These are phyloP conservation scores for Phellinidium pouzarii DNA, from an alignment of 1,284 basidiomycete genomes.

Conservation along the genomic window DNA sequence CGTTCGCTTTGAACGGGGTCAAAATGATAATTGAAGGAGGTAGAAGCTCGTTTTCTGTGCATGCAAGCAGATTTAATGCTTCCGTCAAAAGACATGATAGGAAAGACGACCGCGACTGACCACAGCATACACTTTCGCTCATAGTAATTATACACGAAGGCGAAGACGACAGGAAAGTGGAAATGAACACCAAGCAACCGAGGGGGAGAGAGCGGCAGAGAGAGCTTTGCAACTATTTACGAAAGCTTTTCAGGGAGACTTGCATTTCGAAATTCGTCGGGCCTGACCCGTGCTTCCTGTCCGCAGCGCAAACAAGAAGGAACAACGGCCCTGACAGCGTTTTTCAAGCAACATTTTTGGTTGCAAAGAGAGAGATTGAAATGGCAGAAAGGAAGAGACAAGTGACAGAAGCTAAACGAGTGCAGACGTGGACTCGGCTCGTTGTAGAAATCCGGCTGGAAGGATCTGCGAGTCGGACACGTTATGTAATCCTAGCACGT, in stretches of 20 bases:
- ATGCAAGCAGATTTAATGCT: not conserved
- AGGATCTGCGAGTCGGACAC: not conserved
- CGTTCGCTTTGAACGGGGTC: constrained; percentile 3
- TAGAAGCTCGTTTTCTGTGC: too few relatives aligned
- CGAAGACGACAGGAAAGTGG: not conserved
- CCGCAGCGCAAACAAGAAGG: not conserved
- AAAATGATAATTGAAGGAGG: too few relatives aligned
- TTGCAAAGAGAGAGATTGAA: not conserved
- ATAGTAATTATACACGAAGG: not conserved
- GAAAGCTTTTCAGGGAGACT: not conserved
- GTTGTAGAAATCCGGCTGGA: too few relatives aligned
- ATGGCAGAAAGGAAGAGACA: not conserved
- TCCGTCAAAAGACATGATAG: not conserved
- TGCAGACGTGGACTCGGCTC: not conserved
- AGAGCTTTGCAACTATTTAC: not conserved
- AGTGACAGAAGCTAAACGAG: not conserved
- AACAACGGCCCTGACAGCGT: not conserved
- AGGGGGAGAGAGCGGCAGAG: not conserved
- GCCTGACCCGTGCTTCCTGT: not conserved
- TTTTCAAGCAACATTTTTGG: not conserved
- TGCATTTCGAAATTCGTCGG: not conserved
- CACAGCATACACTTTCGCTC: not conserved
- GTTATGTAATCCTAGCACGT: not conserved
- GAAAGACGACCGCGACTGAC: not conserved
- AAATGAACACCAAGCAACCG: not conserved